phyloP scores from a whole-genome alignment of 2,329 filamentous ascomycete genomes.

The Pyricularia pennisetigena region DNA sequence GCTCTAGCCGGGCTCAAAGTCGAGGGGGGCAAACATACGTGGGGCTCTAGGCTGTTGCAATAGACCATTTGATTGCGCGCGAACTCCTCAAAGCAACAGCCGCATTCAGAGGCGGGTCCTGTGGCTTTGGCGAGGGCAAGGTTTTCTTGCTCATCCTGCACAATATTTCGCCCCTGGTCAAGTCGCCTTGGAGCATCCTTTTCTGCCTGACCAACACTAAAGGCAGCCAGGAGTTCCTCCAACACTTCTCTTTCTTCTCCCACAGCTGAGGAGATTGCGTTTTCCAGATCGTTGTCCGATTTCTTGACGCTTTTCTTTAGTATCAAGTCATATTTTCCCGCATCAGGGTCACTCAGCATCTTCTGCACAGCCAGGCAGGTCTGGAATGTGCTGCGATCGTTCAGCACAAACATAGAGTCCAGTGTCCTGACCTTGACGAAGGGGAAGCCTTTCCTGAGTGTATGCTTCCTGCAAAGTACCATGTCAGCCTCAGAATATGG shows the following conservation, averaged over 20 bases:
- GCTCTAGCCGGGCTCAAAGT: no score
- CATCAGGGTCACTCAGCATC: not conserved
- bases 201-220: slow-evolving; percentile 17
- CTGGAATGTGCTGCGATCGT: not conserved
- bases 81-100: slow-evolving; percentile 61
- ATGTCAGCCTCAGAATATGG: not conserved
- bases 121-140: slow-evolving; percentile 28
- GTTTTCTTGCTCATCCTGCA: slow-evolving; percentile 29
- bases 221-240: slow-evolving; percentile 28
- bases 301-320: not conserved
- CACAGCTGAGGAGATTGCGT: not conserved
- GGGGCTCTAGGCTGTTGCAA: slow-evolving; percentile 48
- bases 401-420: not conserved
- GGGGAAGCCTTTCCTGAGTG: slow-evolving; percentile 5
- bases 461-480: not conserved
- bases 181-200: slow-evolving; percentile 9
- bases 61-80: slow-evolving; percentile 58
- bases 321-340: not conserved
- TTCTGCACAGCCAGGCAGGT: not conserved
- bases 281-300: slow-evolving; percentile 11
- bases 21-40: slow-evolving; percentile 28
- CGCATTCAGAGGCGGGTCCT: slow-evolving; percentile 55
- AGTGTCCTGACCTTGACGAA: not conserved
- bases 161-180: slow-evolving; percentile 13
- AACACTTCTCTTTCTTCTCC: slow-evolving; percentile 19